Evolutionary conservation across 192 early-diverging fungal genomes (phyloP), one percentile per base, ranked within the genome.

Genomic region (Chytriomyces confervae): DNA sequence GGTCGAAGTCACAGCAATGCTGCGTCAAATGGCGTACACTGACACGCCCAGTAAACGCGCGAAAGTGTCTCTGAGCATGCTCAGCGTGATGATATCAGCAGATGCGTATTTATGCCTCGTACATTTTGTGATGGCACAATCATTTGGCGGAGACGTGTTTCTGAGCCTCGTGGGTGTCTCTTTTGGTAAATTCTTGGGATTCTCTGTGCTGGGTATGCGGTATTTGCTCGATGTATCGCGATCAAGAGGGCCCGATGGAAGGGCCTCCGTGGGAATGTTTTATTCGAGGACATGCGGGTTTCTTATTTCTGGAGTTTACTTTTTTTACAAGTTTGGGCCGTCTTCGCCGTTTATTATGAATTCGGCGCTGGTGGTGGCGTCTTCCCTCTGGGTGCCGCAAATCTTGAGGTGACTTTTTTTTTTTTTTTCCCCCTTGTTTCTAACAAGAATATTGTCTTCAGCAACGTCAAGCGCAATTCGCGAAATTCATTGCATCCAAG

Each of bases 371-470:
- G 72, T 89, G 11, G 64, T 72, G 2, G 69, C 90, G 45, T 91
- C 86, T 80, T 93, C 92, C 3, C 92, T 90, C 82, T 95, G 94
- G 94, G 79, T 93, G 11, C 94, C 94, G n/a, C 94, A 95, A 68
- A 93, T 93, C 61, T 79, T 87, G 36, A 86, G 47, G 80, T 81
- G n/a, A 27, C 24, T 27, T 27, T 27, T 27, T 27, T 27, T 27
- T 27, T 27, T 27, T 57, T 5, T 5, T n/a, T 57, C 3, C 3
- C 36, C 23, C 0, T 13, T 23, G 45, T 47, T 72, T 48, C 18
- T 8, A 29, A 23, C 10, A 36, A 24, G 27, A 63, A 48, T 43
- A 13, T 44, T 36, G 73, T 6, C 23, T 7, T 9, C 24, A 81
- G 91, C 77, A 94, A 93, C 65, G 85, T 91, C 20, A 82, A 77